These are phyloP conservation scores for Mycosphaerelloides madeirae DNA, from an alignment of 2,329 filamentous ascomycete genomes.

Conservation along the genomic window DNA sequence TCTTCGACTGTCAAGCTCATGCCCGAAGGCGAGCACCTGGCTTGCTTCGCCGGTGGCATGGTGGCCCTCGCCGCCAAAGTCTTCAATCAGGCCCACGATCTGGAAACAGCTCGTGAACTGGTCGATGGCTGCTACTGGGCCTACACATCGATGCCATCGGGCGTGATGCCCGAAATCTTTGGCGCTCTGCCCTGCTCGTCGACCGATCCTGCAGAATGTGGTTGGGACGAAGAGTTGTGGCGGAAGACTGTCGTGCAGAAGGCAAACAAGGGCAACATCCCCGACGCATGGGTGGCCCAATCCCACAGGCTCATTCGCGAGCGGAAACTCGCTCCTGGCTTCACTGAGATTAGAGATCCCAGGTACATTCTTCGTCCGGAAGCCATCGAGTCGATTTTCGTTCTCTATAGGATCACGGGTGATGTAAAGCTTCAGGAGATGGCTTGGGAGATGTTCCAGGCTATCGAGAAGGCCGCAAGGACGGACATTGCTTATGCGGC, in stretches of 20 bases:
- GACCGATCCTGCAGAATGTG: constrained; percentile 26
- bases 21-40: constrained; percentile 38
- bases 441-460: constrained; percentile 71
- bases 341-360: constrained; percentile 52
- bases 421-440: constrained; percentile 61
- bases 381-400: constrained; percentile 75
- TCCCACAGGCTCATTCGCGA: constrained; percentile 32
- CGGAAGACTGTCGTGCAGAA: constrained; percentile 37
- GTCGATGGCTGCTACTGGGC: constrained; percentile 61
- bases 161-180: constrained; percentile 60
- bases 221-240: constrained; percentile 38
- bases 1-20: constrained; percentile 11
- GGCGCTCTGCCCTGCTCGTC: constrained; percentile 46
- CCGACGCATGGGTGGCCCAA: constrained; percentile 10
- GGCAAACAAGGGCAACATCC: constrained; percentile 10
- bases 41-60: constrained; percentile 68
- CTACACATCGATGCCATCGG: constrained; percentile 55
- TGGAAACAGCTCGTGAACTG: constrained; percentile 54
- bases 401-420: constrained; percentile 71
- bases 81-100: constrained; percentile 51
- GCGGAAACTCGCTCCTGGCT: constrained; percentile 52
- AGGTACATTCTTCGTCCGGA: constrained; percentile 70
- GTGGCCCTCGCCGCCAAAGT: constrained; percentile 61
- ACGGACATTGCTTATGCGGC: constrained; percentile 61
- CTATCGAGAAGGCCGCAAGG: constrained; percentile 57